These are phyloP conservation scores for Pycnococcus provasolii DNA, from an alignment of 139 green algal species.

Conservation along the genomic window DNA sequence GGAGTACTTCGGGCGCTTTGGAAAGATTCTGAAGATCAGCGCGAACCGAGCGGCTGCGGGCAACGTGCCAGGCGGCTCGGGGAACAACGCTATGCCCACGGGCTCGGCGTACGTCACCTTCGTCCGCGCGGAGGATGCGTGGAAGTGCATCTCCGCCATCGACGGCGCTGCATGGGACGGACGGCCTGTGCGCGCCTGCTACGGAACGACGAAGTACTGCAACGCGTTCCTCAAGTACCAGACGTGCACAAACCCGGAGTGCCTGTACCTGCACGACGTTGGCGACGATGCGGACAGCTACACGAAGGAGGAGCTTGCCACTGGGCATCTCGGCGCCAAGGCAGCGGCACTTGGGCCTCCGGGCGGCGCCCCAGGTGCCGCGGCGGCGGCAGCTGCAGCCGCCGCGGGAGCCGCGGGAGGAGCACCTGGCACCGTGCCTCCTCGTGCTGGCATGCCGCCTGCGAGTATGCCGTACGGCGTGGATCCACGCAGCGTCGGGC, in stretches of 20 bases:
- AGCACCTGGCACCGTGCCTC: not conserved
- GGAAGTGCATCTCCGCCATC: slow-evolving; percentile 66
- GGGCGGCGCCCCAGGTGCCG: not conserved
- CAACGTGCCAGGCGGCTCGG: slow-evolving; percentile 8
- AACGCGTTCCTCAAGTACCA: slow-evolving; percentile 77
- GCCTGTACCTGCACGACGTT: slow-evolving; percentile 81
- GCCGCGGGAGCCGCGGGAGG: not conserved
- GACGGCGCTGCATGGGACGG: slow-evolving; percentile 58
- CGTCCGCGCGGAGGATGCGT: slow-evolving; percentile 52
- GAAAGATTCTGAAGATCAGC: slow-evolving; percentile 52
- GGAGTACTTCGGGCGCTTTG: slow-evolving; percentile 75
- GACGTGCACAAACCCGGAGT: slow-evolving; percentile 77
- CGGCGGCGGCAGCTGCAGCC: not conserved
- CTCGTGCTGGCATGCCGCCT: too few species aligned
- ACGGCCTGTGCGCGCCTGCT: slow-evolving; percentile 56
- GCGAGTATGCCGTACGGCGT: too few species aligned
- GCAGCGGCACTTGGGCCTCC: not conserved
- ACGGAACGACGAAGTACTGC: slow-evolving; percentile 94
- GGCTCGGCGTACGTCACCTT: slow-evolving; percentile 81
- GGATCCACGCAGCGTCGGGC: too few species aligned
- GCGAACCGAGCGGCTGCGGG: not conserved
- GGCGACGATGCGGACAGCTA: slow-evolving; percentile 67
- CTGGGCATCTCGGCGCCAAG: not conserved
- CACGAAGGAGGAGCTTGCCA: slow-evolving; percentile 60
- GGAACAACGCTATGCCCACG: slow-evolving; percentile 25